These are phyloP conservation scores for Aspergillus oerlinghausenensis DNA, from an alignment of 2,329 filamentous ascomycete species.

Conservation along the genomic window DNA sequence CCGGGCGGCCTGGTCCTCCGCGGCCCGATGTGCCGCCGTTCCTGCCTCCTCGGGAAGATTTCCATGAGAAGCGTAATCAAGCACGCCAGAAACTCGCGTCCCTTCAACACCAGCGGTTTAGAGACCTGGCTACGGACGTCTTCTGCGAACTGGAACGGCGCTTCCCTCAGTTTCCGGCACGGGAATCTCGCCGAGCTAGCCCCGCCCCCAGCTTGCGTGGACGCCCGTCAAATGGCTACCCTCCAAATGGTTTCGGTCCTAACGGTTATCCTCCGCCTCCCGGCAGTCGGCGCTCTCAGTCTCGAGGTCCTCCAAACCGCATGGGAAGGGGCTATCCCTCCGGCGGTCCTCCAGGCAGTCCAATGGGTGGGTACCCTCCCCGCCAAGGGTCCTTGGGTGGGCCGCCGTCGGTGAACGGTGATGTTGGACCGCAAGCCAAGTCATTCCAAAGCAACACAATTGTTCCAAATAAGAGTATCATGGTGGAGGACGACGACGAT, in stretches of 20 bases:
- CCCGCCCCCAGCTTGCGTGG: conserved; percentile 60
- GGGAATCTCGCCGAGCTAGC: conserved; percentile 65
- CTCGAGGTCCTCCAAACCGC: conserved; percentile 31
- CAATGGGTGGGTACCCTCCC: conserved; percentile 33
- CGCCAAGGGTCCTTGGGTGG: conserved; percentile 39
- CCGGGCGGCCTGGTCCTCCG: conserved; percentile 31
- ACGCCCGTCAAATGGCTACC: conserved; percentile 50
- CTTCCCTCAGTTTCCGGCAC: conserved; percentile 72
- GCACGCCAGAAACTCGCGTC: conserved; percentile 94
- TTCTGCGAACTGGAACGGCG: conserved; percentile 90
- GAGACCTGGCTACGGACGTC: conserved; percentile 90
- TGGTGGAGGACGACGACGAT: conserved; percentile 93
- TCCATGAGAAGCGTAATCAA: conserved; percentile 96
- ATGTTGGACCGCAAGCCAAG: conserved; percentile 74
- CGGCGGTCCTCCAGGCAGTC: conserved; percentile 33
- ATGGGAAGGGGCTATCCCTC: conserved; percentile 34
- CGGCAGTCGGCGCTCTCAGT: conserved; percentile 39
- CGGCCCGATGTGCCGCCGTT: conserved; percentile 58
- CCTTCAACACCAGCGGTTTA: conserved; percentile 78
- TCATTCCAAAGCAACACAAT: conserved; percentile 95
- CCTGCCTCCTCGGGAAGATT: conserved; percentile 77
- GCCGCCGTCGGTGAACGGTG: conserved; percentile 52
- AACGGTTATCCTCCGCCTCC: conserved; percentile 34
- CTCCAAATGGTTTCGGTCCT: conserved; percentile 49
- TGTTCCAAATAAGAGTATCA: conserved; percentile 94